These are phyloP conservation scores for Tricholoma furcatifolium DNA, from an alignment of 768 basidiomycete species.

Conservation along the genomic window DNA sequence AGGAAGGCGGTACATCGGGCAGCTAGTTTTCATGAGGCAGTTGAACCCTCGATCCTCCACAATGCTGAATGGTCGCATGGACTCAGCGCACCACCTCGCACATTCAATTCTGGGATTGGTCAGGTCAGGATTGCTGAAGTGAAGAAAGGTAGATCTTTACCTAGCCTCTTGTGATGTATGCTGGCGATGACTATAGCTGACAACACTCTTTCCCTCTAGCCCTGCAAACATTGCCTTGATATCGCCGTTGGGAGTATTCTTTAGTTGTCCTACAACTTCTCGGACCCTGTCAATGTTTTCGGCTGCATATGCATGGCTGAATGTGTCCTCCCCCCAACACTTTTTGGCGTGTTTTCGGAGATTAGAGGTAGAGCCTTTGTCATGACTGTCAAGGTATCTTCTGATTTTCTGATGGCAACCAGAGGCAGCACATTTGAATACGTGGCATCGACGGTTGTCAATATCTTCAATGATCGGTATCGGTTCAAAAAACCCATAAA, in stretches of 20 bases:
- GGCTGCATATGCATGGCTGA: constrained; percentile 6
- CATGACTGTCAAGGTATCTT: constrained; percentile 7
- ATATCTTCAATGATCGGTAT: not conserved
- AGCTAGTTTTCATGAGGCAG: too few relatives aligned
- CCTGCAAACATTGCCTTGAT: constrained; percentile 25
- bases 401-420: constrained; percentile 10
- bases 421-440: constrained; percentile 6
- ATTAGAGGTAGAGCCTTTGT: constrained; percentile 20
- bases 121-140: constrained; percentile 18
- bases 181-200: not conserved
- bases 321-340: constrained; percentile 28
- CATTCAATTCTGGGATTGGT: constrained; percentile 21
- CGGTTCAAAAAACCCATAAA: constrained; percentile 10
- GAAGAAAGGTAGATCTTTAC: not conserved
- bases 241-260: constrained; percentile 9
- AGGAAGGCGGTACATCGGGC: constrained; percentile 31
- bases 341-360: constrained; percentile 21
- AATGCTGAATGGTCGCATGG: constrained; percentile 28
- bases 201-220: not conserved
- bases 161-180: not conserved
- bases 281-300: not conserved
- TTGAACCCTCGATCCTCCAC: constrained; percentile 29
- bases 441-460: not conserved
- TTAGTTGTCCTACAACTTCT: constrained; percentile 2
- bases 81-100: constrained; percentile 30